Evolutionary conservation across 192 early-diverging fungal genomes (phyloP).

Genomic region (Backusella tarrabulga): DNA sequence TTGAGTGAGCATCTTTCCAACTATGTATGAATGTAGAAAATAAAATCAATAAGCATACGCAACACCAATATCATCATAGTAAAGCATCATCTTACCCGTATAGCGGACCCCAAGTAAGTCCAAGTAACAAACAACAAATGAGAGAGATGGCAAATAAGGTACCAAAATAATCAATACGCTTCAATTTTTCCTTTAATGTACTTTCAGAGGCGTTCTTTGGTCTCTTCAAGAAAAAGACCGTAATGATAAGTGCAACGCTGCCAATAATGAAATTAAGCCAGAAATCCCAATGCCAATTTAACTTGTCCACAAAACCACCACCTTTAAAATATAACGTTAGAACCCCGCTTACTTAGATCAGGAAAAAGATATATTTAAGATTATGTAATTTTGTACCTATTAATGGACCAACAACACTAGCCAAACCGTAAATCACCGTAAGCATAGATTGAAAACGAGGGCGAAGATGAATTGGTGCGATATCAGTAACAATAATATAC

Average conservation of each 20-base stretch:
- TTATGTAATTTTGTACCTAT: slow-evolving; percentile 32
- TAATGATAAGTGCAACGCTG: slow-evolving; percentile 2
- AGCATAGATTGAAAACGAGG: slow-evolving; percentile 63
- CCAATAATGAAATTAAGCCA: slow-evolving; percentile 40
- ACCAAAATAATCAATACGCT: slow-evolving; percentile 61
- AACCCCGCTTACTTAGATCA: background rate
- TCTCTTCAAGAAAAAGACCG: slow-evolving; percentile 44
- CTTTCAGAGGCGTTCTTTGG: slow-evolving; percentile 41
- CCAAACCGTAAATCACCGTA: slow-evolving; percentile 59
- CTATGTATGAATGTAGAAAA: background rate
- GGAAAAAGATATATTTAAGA: slow-evolving; percentile 18
- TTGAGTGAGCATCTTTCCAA: slow-evolving; percentile 55
- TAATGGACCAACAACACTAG: slow-evolving; percentile 65
- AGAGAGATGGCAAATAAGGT: slow-evolving; percentile 47
- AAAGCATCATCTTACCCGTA: slow-evolving; percentile 33
- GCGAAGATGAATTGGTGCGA: slow-evolving; percentile 62
- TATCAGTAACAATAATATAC: slow-evolving; percentile 71
- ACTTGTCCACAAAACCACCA: slow-evolving; percentile 65
- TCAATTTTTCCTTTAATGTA: slow-evolving; percentile 46
- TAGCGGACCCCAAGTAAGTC: slow-evolving; percentile 60
- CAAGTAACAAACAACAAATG: slow-evolving; percentile 55
- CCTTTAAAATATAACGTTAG: slow-evolving; percentile 37
- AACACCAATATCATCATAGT: background rate
- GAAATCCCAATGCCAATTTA: slow-evolving; percentile 72
- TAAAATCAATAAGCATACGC: background rate